Evolutionary conservation across 768 basidiomycete genomes (phyloP).

Genomic region (Vishniacozyma victoriae): DNA sequence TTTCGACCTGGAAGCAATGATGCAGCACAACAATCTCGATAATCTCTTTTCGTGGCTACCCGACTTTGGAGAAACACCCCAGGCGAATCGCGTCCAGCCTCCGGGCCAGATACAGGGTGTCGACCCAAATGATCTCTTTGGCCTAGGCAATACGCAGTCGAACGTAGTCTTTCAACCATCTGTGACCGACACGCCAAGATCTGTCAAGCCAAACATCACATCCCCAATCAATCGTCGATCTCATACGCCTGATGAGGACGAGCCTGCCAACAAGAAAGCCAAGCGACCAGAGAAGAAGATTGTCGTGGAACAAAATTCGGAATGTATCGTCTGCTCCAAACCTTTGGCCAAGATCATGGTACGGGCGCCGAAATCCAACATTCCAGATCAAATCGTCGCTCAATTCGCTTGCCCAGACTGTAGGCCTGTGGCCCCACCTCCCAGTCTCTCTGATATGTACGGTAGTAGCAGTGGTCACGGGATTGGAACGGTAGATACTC

Average conservation of each 20-base stretch:
- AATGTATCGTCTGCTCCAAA: conserved; percentile 17
- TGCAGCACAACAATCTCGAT: conserved; percentile 23
- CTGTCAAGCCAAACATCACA: too few relatives aligned
- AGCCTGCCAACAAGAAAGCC: conserved; percentile 13
- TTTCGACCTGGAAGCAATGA: conserved; percentile 34
- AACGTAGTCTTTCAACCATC: background rate
- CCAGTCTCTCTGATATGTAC: conserved; percentile 11
- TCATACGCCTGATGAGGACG: conserved; percentile 5
- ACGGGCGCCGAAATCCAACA: conserved; percentile 26
- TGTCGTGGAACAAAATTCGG: conserved; percentile 13
- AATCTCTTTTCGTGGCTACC: conserved; percentile 35
- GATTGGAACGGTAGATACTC: conserved; percentile 32
- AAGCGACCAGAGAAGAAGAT: conserved; percentile 27
- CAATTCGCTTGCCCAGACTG: conserved; percentile 24
- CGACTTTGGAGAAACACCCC: conserved; percentile 13
- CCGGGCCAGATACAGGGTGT: too few relatives aligned
- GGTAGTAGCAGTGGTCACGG: background rate
- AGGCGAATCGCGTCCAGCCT: too few relatives aligned
- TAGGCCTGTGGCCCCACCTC: conserved; percentile 11
- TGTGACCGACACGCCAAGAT: too few relatives aligned
- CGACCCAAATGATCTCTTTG: background rate
- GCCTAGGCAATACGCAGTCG: background rate
- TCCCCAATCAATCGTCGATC: conserved; percentile 7
- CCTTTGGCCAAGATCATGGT: conserved; percentile 25
- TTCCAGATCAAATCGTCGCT: conserved; percentile 18